Base-by-base conservation (phyloP, 1,284 basidiomycete species). In the Vanrija humicola region DNA sequence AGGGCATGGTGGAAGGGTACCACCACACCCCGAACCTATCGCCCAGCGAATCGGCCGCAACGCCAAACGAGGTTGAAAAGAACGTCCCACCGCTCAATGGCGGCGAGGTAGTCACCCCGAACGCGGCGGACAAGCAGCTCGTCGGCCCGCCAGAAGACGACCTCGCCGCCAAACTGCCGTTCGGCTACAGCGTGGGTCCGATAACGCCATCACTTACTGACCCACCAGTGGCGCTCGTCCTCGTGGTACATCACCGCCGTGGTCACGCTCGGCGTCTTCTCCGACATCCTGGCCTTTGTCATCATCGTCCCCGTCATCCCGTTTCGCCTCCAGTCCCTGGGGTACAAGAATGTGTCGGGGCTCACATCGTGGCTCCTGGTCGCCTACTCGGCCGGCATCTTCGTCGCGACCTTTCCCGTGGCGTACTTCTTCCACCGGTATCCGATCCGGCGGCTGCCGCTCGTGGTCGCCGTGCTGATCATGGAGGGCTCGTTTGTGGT, bases 361-460 rank as follows among this genome's bases (percentile, higher is more conserved):
- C 61, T 68, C 46, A 70, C 66, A 19, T 68, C 72, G 0, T 73
- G 67, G 67, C 62, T 74, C 5, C 56, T 74, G 1, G 65, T 75
- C 34, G 65, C 70, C 16, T 75, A 75, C 57, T 66, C 64, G 1
- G 58, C 57, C 7, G 71, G 70, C 23, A 66, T 73, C 58, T 65
- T 72, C 50, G 21, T 71, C 34, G 86, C 82, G 26, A 89, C 88
- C 0, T 81, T 87, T 25, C 84, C 86, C 0, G 82, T 86, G 46
- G 86, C 88, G 0, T 80, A 82, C 63, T 77, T 84, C 42, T 86
- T 88, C 7, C 87, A 89, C 68, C 79, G 72, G 40, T 64, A 72
- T 56, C 71, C 70, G 0, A 80, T 79, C 25, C 77, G 88, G 46
- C 80, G 82, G 48, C 70, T 70, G 1, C 86, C 87, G 3, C 77